Conservation (phyloP, 2,329 filamentous ascomycete species). For the Fusarium sacchari region DNA sequence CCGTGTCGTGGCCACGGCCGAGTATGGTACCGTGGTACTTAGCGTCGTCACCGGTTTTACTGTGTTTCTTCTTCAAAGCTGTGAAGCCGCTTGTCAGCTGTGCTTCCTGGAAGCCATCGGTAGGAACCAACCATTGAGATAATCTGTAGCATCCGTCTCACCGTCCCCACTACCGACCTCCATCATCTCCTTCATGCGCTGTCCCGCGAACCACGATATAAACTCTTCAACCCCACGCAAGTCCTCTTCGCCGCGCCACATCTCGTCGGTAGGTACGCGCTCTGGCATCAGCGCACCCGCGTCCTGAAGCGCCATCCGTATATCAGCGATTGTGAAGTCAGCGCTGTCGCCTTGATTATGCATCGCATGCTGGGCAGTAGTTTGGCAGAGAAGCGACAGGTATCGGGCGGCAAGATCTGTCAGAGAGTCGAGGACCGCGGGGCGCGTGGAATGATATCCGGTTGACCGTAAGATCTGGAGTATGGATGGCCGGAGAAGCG, state of each 20-base stretch:
- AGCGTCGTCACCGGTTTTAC: slow-evolving; percentile 86
- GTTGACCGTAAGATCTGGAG: slow-evolving; percentile 92
- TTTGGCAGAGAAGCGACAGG: slow-evolving; percentile 76
- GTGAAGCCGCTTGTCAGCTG: slow-evolving; percentile 52
- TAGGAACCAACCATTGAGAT: slow-evolving; percentile 66
- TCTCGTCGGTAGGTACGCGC: slow-evolving; percentile 73
- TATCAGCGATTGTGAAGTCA: slow-evolving; percentile 70
- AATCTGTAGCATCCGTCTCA: slow-evolving; percentile 73
- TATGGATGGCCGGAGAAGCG: slow-evolving; percentile 85
- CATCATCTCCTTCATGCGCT: slow-evolving; percentile 80
- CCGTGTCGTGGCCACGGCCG: slow-evolving; percentile 76
- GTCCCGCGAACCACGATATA: slow-evolving; percentile 79
- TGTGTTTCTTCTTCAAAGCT: slow-evolving; percentile 92
- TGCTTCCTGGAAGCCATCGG: background rate
- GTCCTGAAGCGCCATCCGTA: slow-evolving; percentile 86
- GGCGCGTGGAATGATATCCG: slow-evolving; percentile 85
- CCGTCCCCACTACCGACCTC: slow-evolving; percentile 80
- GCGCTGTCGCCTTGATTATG: slow-evolving; percentile 70
- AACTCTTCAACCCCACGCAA: slow-evolving; percentile 81
- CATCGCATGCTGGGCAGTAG: slow-evolving; percentile 75
- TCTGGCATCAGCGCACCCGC: slow-evolving; percentile 79
- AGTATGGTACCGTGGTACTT: slow-evolving; percentile 87
- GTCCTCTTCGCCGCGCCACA: slow-evolving; percentile 78
- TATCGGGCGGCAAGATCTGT: slow-evolving; percentile 88
- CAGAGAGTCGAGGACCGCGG: slow-evolving; percentile 86